These are phyloP conservation scores for Corylus heterophylla DNA, from an alignment of 306 rosid species.

Conservation along the genomic window DNA sequence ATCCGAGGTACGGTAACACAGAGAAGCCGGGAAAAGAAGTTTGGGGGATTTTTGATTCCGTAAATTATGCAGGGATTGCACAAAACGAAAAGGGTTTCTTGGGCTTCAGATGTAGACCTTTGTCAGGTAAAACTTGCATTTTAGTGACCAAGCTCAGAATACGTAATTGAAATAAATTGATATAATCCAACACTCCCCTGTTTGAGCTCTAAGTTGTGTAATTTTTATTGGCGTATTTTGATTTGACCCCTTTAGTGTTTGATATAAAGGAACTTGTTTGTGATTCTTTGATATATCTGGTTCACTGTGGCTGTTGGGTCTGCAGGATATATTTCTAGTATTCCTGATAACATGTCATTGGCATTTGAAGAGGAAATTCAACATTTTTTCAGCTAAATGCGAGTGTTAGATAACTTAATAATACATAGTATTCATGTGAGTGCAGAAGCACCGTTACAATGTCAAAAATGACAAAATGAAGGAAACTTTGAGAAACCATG, in stretches of 20 bases:
- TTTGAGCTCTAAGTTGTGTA: slow-evolving; percentile 1
- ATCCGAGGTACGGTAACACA: slow-evolving; percentile 54
- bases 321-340: background rate
- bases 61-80: slow-evolving; percentile 73
- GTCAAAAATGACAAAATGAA: background rate
- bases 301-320: background rate
- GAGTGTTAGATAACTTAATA: background rate
- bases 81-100: slow-evolving; percentile 74
- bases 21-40: slow-evolving; percentile 30
- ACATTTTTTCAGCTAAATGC: background rate
- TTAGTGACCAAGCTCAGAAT: slow-evolving; percentile 30
- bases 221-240: slow-evolving; percentile 2
- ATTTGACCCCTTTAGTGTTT: background rate
- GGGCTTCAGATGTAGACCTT: slow-evolving; percentile 86
- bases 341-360: background rate
- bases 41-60: slow-evolving; percentile 17
- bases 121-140: slow-evolving; percentile 76
- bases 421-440: background rate
- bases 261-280: background rate
- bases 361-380: background rate
- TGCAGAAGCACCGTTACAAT: background rate
- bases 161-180: background rate
- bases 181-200: slow-evolving; percentile 19
- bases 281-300: background rate
- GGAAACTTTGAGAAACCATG: background rate